Conservation (phyloP, 768 basidiomycete genomes). For the Cubamyces sp. region DNA sequence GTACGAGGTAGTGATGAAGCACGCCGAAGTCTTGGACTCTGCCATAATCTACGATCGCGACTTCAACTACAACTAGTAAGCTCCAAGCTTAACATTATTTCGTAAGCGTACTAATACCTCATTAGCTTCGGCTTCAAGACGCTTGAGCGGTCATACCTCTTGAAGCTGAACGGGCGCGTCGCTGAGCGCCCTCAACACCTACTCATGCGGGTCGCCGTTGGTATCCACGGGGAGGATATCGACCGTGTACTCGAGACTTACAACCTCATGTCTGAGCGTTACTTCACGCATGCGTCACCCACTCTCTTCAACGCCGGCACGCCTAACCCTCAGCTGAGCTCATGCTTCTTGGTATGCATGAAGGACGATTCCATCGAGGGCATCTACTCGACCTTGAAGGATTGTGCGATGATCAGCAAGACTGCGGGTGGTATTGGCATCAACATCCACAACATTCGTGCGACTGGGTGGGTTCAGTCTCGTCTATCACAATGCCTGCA, state of each 20-base stretch:
- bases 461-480: conserved; percentile 70
- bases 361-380: conserved; percentile 99
- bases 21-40: conserved; percentile 84
- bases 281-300: conserved; percentile 98
- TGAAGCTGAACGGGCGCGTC: conserved; percentile 91
- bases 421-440: conserved; percentile 98
- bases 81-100: conserved; percentile 6
- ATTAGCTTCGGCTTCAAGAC: conserved; percentile 98
- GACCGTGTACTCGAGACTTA: conserved; percentile 91
- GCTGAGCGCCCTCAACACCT: conserved; percentile 98
- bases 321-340: conserved; percentile 91
- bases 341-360: conserved; percentile 98
- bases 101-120: background rate
- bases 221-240: conserved; percentile 90
- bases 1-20: conserved; percentile 78
- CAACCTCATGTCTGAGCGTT: conserved; percentile 96
- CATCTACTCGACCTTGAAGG: conserved; percentile 98
- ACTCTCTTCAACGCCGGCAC: conserved; percentile 99
- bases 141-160: conserved; percentile 95
- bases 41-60: conserved; percentile 98
- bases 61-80: conserved; percentile 95
- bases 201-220: conserved; percentile 99
- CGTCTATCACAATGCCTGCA: background rate
- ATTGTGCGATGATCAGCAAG: conserved; percentile 99
- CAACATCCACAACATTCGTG: conserved; percentile 94